Conservation (phyloP, 768 basidiomycete genomes). For the Termitomyces sp. region DNA sequence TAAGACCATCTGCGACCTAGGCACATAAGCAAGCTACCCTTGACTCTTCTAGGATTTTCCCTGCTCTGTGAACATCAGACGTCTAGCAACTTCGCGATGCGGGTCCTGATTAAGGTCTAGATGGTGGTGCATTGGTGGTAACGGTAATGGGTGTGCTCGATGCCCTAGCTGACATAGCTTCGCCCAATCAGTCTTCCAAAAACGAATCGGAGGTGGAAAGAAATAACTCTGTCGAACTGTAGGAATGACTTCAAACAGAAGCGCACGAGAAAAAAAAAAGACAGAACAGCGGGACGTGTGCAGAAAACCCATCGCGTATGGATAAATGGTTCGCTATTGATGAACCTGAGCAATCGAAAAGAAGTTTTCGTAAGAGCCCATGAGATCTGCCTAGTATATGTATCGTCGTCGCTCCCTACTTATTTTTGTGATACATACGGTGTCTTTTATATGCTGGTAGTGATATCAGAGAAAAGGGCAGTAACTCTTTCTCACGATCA, state of each 20-base stretch:
- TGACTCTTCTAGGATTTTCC: not conserved
- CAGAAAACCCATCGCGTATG: not conserved
- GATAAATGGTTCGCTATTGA: not conserved
- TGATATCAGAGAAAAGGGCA: too few species aligned
- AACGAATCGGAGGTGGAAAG: too few species aligned
- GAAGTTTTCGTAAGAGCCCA: slow-evolving; percentile 19
- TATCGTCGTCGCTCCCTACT: slow-evolving; percentile 24
- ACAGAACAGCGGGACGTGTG: not conserved
- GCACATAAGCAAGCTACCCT: not conserved
- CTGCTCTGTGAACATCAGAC: not conserved
- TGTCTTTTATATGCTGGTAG: too few species aligned
- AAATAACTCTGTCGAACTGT: not conserved
- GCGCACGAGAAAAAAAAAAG: not conserved
- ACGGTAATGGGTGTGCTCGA: too few species aligned
- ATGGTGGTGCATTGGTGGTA: too few species aligned
- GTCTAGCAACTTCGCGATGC: too few species aligned
- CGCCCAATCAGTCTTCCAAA: not conserved
- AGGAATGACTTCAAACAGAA: not conserved
- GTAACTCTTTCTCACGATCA: too few species aligned
- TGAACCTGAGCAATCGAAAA: slow-evolving; percentile 19
- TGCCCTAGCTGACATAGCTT: not conserved
- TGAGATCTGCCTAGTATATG: slow-evolving; percentile 32
- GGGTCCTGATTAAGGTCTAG: too few species aligned
- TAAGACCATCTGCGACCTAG: not conserved
- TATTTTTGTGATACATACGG: not conserved